Evolutionary conservation across 2,329 filamentous ascomycete species (phyloP).

Genomic region (Ceratocystiopsis sp.): DNA sequence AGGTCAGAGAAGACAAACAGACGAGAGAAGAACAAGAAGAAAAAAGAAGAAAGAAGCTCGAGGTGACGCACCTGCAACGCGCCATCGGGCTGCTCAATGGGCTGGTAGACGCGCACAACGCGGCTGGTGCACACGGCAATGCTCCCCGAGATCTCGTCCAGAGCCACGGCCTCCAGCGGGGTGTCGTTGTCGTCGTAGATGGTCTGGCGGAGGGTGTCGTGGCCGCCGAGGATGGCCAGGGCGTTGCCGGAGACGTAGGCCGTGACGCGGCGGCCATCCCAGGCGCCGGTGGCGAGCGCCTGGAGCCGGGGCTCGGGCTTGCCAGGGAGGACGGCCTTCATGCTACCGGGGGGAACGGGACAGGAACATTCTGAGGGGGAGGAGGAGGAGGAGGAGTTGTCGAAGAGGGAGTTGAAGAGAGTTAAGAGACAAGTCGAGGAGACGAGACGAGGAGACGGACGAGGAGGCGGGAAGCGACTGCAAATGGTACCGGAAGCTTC

Average conservation of each 20-base stretch:
- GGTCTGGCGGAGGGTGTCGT: slow-evolving; percentile 66
- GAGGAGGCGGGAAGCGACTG: no score
- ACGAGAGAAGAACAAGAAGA: no score
- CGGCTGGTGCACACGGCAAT: slow-evolving; percentile 57
- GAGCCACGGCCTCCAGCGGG: slow-evolving; percentile 53
- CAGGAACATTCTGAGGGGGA: slow-evolving; percentile 7
- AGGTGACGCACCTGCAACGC: slow-evolving; percentile 41
- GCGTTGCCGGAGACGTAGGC: slow-evolving; percentile 82
- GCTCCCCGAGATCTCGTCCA: slow-evolving; percentile 72
- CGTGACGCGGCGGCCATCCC: slow-evolving; percentile 27
- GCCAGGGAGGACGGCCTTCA: slow-evolving; percentile 31
- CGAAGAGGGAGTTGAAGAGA: no score
- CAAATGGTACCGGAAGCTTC: no score
- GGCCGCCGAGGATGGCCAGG: slow-evolving; percentile 63
- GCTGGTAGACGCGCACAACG: slow-evolving; percentile 61
- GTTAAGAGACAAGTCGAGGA: no score
- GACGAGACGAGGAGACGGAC: no score
- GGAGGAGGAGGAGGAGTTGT: no score
- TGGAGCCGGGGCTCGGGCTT: slow-evolving; percentile 30
- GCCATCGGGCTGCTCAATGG: slow-evolving; percentile 52
- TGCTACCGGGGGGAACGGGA: slow-evolving; percentile 13
- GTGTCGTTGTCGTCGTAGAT: slow-evolving; percentile 67
- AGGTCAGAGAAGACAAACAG: background rate
- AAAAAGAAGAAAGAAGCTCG: background rate
- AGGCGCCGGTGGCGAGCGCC: slow-evolving; percentile 28